phyloP scores from a whole-genome alignment of 306 rosid species.

The Trichosanthes cucumerina region DNA sequence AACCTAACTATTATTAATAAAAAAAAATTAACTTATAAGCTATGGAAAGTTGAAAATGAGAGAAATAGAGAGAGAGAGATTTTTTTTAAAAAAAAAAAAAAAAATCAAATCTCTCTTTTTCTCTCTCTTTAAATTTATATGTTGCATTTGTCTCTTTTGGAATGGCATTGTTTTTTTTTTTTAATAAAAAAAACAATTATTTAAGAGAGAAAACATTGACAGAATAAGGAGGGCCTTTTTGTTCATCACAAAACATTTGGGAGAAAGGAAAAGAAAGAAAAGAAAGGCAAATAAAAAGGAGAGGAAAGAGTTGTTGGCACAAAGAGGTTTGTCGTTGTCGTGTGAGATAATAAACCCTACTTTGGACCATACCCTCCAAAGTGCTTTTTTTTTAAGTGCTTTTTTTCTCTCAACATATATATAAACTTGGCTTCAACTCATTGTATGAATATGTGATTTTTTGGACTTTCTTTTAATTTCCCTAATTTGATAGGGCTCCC shows the following conservation, averaged over 20 bases:
- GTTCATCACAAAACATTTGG: constrained; percentile 1
- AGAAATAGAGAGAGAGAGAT: no score
- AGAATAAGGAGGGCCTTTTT: neutral
- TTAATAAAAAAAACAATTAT: no score
- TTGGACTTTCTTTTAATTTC: neutral
- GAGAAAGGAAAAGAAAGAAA: neutral
- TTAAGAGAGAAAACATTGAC: neutral
- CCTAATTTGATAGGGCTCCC: constrained; percentile 4
- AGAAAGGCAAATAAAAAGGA: neutral
- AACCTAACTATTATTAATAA: neutral
- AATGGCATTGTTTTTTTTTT: neutral
- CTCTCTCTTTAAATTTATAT: neutral
- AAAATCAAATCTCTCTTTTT: neutral
- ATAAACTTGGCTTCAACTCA: neutral
- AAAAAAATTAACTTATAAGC: neutral
- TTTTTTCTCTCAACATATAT: neutral
- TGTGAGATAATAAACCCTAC: constrained; percentile 6
- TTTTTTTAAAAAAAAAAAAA: neutral
- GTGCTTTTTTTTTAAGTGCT: neutral
- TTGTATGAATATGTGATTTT: constrained; percentile 7
- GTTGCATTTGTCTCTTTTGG: constrained; percentile 1
- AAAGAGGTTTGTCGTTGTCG: constrained; percentile 8
- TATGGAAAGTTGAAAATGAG: neutral
- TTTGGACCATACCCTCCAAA: constrained; percentile 11
- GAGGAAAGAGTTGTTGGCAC: neutral